A percentile compares a stretch with the other conserved stretches of the same genome.
These are phyloP conservation scores for Psilocybe cyanescens DNA, from an alignment of 768 basidiomycete species.

Conservation along the genomic window DNA sequence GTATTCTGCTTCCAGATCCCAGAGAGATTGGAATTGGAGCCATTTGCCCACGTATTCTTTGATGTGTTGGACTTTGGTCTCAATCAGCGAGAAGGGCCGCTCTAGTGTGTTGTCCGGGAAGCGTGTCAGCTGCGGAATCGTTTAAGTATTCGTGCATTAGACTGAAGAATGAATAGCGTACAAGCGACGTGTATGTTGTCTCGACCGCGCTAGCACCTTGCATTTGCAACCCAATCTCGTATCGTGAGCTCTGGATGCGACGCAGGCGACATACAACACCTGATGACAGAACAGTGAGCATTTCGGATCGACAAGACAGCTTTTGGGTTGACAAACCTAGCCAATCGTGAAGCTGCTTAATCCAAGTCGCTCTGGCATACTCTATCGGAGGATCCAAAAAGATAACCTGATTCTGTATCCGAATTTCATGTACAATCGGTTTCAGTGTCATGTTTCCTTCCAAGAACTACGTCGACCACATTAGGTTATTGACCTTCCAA, in stretches of 20 bases:
- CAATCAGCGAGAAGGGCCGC: slow-evolving; percentile 84
- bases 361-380: slow-evolving; percentile 73
- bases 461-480: slow-evolving; percentile 48
- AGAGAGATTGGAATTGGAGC: slow-evolving; percentile 98
- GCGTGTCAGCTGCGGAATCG: slow-evolving; percentile 59
- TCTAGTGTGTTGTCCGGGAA: slow-evolving; percentile 77
- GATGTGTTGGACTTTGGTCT: slow-evolving; percentile 85
- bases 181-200: slow-evolving; percentile 82
- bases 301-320: not conserved
- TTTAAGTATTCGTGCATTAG: slow-evolving; percentile 11
- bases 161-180: slow-evolving; percentile 34
- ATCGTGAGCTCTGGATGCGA: slow-evolving; percentile 92
- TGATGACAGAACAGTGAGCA: slow-evolving; percentile 25
- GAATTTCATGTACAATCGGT: slow-evolving; percentile 92
- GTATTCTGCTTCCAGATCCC: slow-evolving; percentile 97
- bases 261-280: slow-evolving; percentile 87
- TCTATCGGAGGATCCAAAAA: slow-evolving; percentile 99
- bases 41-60: slow-evolving; percentile 95
- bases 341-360: slow-evolving; percentile 21
- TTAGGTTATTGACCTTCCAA: slow-evolving; percentile 2
- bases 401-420: slow-evolving; percentile 99
- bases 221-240: slow-evolving; percentile 96
- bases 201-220: slow-evolving; percentile 67
- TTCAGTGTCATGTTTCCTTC: slow-evolving; percentile 79
- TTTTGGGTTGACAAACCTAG: slow-evolving; percentile 1